A percentile compares a stretch with the other conserved stretches of the same genome.
Evolutionary conservation across 2,329 filamentous ascomycete genomes (phyloP).

Genomic region (Thyridium curvatum): DNA sequence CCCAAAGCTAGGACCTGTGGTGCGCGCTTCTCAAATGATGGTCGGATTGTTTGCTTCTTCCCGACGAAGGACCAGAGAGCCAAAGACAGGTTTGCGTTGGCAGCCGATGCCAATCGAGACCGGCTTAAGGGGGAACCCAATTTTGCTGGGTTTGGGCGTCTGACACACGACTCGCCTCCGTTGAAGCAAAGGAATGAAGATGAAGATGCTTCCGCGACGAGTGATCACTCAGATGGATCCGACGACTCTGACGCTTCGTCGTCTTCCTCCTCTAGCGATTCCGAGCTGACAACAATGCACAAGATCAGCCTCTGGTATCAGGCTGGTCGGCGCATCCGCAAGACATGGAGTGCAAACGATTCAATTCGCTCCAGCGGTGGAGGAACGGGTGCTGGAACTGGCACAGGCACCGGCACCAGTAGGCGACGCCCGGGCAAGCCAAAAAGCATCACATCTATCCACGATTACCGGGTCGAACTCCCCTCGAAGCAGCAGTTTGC

Average conservation of each 20-base stretch:
- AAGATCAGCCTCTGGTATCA: slow-evolving; percentile 53
- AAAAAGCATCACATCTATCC: slow-evolving; percentile 68
- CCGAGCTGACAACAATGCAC: slow-evolving; percentile 57
- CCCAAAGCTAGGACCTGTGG: slow-evolving; percentile 54
- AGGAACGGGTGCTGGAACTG: slow-evolving; percentile 53
- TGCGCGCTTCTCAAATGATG: slow-evolving; percentile 55
- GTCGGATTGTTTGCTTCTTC: slow-evolving; percentile 61
- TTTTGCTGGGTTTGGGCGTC: slow-evolving; percentile 51
- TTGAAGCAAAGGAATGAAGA: slow-evolving; percentile 38
- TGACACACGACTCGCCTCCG: slow-evolving; percentile 42
- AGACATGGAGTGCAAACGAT: slow-evolving; percentile 50
- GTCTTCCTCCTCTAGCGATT: slow-evolving; percentile 50
- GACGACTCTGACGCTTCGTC: slow-evolving; percentile 40
- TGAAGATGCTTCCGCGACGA: slow-evolving; percentile 44
- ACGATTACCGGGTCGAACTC: slow-evolving; percentile 63
- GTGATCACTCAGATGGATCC: slow-evolving; percentile 42
- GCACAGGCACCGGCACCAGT: slow-evolving; percentile 45
- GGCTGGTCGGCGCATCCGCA: slow-evolving; percentile 43
- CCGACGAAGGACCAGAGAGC: slow-evolving; percentile 60
- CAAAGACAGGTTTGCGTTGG: slow-evolving; percentile 39
- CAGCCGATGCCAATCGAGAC: slow-evolving; percentile 38
- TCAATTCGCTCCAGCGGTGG: slow-evolving; percentile 54
- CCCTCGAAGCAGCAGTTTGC: slow-evolving; percentile 76
- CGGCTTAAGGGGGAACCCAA: slow-evolving; percentile 46
- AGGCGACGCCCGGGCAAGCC: slow-evolving; percentile 31